Evolutionary conservation across 2,329 filamentous ascomycete species (phyloP).

Genomic region (Botrytis hyacinthi): DNA sequence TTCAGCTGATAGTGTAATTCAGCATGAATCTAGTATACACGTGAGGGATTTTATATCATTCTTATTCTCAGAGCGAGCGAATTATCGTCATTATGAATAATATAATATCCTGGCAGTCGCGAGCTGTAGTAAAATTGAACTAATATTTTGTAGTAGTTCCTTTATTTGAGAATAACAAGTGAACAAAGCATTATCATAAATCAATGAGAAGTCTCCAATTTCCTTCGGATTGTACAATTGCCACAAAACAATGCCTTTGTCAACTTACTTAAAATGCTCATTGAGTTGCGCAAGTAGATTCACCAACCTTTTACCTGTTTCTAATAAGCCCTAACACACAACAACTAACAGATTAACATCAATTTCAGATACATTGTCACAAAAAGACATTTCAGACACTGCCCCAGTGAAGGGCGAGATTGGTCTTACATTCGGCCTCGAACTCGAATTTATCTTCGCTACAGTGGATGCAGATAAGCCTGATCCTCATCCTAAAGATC

Average conservation of each 20-base stretch:
- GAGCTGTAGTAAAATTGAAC: no score
- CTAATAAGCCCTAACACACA: background rate
- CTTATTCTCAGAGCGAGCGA: no score
- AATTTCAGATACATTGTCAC: background rate
- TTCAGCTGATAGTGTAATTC: no score
- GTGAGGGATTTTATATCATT: no score
- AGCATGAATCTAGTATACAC: no score
- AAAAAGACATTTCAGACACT: background rate
- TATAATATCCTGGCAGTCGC: no score
- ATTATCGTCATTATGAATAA: no score
- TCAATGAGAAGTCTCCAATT: background rate
- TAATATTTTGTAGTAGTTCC: no score
- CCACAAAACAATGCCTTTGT: background rate
- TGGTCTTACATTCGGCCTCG: constrained; percentile 3
- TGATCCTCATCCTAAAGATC: background rate
- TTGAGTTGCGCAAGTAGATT: background rate
- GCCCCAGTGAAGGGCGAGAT: background rate
- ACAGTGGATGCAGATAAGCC: no score
- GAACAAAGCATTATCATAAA: background rate
- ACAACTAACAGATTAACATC: background rate
- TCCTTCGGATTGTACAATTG: background rate
- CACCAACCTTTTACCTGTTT: background rate
- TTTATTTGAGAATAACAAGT: no score
- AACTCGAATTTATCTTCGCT: background rate
- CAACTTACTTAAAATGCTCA: background rate